Percentiles rank a stretch among this genome's conserved stretches.
These are phyloP conservation scores for Botrytis galanthina DNA, from an alignment of 2,329 filamentous ascomycete species.

Conservation along the genomic window DNA sequence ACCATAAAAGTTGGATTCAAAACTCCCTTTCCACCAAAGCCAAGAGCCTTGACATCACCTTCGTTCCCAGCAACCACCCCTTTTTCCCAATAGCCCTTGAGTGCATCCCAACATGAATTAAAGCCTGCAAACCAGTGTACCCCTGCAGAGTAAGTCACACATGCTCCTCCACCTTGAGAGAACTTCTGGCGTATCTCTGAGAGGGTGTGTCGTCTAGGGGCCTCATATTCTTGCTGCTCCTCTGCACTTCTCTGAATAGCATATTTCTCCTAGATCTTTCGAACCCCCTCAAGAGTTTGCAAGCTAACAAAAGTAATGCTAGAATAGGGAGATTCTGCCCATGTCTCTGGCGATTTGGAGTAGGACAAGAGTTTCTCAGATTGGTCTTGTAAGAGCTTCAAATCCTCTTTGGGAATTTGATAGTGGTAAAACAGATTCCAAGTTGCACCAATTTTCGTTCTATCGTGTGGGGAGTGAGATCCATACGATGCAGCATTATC, in stretches of 20 bases:
- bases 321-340: not conserved
- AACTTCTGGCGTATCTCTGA: not conserved
- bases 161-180: no score
- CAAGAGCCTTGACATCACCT: not conserved
- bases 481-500: not conserved
- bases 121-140: not conserved
- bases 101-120: not conserved
- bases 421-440: not conserved
- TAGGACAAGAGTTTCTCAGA: not conserved
- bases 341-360: not conserved
- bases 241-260: not conserved
- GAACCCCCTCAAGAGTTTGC: not conserved
- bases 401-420: not conserved
- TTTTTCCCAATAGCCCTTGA: not conserved
- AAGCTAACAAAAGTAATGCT: not conserved
- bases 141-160: not conserved
- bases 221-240: not conserved
- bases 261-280: constrained; percentile 11
- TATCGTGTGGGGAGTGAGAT: not conserved
- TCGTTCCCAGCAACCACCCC: not conserved
- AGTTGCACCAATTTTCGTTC: not conserved
- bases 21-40: not conserved
- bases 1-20: not conserved
- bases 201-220: not conserved
- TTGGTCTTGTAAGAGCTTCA: not conserved